Percentiles rank a stretch among this genome's conserved stretches.
These are phyloP conservation scores for Phycomyces blakesleeanus DNA, from an alignment of 192 early-diverging fungal genomes.

Conservation along the genomic window DNA sequence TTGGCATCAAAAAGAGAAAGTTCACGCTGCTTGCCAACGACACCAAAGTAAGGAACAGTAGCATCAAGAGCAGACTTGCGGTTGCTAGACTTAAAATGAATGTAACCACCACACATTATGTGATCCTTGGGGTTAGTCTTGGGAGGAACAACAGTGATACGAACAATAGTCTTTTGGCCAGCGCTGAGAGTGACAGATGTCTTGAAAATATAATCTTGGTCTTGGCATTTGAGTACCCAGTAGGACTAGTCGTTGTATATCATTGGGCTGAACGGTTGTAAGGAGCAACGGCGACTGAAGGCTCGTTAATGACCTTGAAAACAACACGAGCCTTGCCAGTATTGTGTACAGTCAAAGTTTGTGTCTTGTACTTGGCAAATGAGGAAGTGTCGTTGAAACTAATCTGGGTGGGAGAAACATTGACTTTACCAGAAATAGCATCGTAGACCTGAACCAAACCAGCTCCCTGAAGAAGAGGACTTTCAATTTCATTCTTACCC, in stretches of 20 bases:
- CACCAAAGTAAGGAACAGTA: slow-evolving; percentile 48
- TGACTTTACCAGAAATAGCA: slow-evolving; percentile 33
- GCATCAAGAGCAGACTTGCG: slow-evolving; percentile 10
- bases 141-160: slow-evolving; percentile 27
- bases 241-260: slow-evolving; percentile 17
- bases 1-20: slow-evolving; percentile 32
- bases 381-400: slow-evolving; percentile 49
- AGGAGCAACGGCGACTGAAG: slow-evolving; percentile 37
- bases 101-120: slow-evolving; percentile 45
- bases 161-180: slow-evolving; percentile 16
- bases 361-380: slow-evolving; percentile 15
- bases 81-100: slow-evolving; percentile 32
- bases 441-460: slow-evolving; percentile 52
- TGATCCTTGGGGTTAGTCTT: slow-evolving; percentile 30
- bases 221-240: slow-evolving; percentile 4
- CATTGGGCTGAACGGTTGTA: slow-evolving; percentile 27
- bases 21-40: slow-evolving; percentile 42
- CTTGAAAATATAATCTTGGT: slow-evolving; percentile 22
- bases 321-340: slow-evolving; percentile 31
- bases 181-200: slow-evolving; percentile 18
- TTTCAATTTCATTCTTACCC: slow-evolving; percentile 15
- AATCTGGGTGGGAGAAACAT: slow-evolving; percentile 43
- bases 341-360: slow-evolving; percentile 47
- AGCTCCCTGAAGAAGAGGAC: slow-evolving; percentile 46
- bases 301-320: no score